phyloP scores from a whole-genome alignment of 768 basidiomycete species.

The Scleroderma bovista region DNA sequence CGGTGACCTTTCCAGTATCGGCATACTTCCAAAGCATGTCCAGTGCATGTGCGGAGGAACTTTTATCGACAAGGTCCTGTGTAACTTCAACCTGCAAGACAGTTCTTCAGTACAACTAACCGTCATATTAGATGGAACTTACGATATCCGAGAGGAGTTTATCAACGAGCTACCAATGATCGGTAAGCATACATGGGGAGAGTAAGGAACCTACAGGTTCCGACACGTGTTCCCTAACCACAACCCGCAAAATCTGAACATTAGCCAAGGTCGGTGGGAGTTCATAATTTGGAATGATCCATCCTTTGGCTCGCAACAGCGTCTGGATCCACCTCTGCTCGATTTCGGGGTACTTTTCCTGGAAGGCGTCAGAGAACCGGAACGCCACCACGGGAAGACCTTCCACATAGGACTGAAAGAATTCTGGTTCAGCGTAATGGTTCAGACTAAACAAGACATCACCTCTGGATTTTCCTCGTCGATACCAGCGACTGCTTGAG shows the following conservation, averaged over 20 bases:
- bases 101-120: conserved; percentile 1
- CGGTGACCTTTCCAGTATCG: no score
- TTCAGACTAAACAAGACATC: conserved; percentile 14
- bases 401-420: conserved; percentile 37
- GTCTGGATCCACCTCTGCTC: conserved; percentile 56
- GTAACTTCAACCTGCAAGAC: conserved; percentile 54
- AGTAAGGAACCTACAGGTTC: conserved; percentile 38
- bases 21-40: conserved; percentile 32
- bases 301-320: conserved; percentile 42
- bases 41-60: conserved; percentile 49
- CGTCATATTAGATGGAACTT: conserved; percentile 21
- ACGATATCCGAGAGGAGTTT: conserved; percentile 67
- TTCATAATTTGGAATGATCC: conserved; percentile 60
- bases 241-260: conserved; percentile 57
- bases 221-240: conserved; percentile 50
- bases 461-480: conserved; percentile 60
- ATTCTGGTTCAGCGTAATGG: not conserved
- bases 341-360: conserved; percentile 46
- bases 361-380: conserved; percentile 51
- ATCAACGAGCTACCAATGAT: conserved; percentile 45
- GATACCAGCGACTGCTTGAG: conserved; percentile 29
- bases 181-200: conserved; percentile 24
- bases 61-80: conserved; percentile 44
- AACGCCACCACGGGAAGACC: conserved; percentile 51
- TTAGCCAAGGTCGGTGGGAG: conserved; percentile 47